These are phyloP conservation scores for Aspergillus felis DNA, from an alignment of 2,329 filamentous ascomycete genomes.

Conservation along the genomic window DNA sequence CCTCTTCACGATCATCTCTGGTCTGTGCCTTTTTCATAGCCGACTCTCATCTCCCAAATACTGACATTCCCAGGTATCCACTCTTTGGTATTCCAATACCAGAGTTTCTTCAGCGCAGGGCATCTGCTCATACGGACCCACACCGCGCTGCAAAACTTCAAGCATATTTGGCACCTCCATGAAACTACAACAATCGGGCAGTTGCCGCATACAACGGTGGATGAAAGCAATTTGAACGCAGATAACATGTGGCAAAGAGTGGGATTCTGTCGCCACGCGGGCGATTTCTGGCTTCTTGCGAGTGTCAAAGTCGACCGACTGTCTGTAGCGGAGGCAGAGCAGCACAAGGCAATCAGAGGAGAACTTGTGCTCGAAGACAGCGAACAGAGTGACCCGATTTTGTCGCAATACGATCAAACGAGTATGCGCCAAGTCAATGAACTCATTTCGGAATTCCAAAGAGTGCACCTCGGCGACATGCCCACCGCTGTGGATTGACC, in stretches of 20 bases:
- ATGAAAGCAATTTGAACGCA: conserved; percentile 10
- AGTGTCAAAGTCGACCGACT: conserved; percentile 29
- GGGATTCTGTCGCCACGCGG: conserved; percentile 30
- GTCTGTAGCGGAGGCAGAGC: neutral
- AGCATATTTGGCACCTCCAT: conserved; percentile 19
- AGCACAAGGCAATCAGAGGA: conserved; percentile 2
- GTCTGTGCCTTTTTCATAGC: conserved; percentile 3
- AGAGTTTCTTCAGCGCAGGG: conserved; percentile 27
- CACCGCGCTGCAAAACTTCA: conserved; percentile 23
- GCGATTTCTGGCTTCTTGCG: conserved; percentile 37
- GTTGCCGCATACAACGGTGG: conserved; percentile 8
- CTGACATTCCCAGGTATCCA: conserved; percentile 12
- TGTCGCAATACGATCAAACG: conserved; percentile 37
- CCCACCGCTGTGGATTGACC: neutral
- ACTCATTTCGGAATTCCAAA: conserved; percentile 34
- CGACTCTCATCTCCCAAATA: neutral
- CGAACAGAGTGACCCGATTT: conserved; percentile 23
- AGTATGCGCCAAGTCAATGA: conserved; percentile 41
- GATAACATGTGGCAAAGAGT: conserved; percentile 33
- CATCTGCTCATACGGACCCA: conserved; percentile 28
- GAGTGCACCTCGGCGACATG: neutral
- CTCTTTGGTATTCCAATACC: conserved; percentile 35
- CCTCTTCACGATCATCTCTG: conserved; percentile 25
- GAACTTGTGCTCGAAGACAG: neutral
- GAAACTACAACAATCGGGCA: neutral